A percentile compares a stretch with the other conserved stretches of the same genome.
Conservation (phyloP, 495 filamentous ascomycete genomes). For the Talaromyces wortmannii region DNA sequence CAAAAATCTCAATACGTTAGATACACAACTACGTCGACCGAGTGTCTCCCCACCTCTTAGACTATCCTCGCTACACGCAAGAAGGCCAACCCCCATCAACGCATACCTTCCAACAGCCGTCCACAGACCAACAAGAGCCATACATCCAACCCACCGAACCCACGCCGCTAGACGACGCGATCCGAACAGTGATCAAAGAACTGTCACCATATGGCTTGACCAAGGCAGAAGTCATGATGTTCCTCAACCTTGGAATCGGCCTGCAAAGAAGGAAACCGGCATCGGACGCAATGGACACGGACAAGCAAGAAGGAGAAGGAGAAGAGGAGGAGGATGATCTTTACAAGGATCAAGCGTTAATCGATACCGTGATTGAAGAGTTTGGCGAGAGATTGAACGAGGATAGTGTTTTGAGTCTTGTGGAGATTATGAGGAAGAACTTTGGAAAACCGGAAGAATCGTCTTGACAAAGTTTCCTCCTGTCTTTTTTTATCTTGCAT, state of each 20-base stretch:
- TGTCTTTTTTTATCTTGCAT: not conserved
- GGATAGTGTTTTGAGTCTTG: constrained; percentile 21
- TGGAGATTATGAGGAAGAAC: constrained; percentile 29
- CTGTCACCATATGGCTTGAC: constrained; percentile 45
- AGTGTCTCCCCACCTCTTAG: constrained; percentile 29
- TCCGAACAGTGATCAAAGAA: constrained; percentile 29
- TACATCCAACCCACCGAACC: constrained; percentile 7
- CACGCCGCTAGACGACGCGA: constrained; percentile 29
- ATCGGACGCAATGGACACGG: constrained; percentile 3
- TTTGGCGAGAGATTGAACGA: constrained; percentile 29
- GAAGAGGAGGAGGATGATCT: constrained; percentile 21
- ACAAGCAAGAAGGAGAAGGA: constrained; percentile 5
- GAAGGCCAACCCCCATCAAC: constrained; percentile 13
- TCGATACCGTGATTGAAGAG: constrained; percentile 40
- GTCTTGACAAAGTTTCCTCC: not conserved
- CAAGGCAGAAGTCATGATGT: constrained; percentile 60
- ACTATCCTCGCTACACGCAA: constrained; percentile 22
- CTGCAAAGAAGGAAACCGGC: constrained; percentile 6
- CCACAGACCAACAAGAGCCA: constrained; percentile 3
- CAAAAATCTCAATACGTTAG: constrained; percentile 13
- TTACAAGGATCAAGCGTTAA: constrained; percentile 29
- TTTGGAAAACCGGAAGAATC: constrained; percentile 8
- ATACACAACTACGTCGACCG: constrained; percentile 39
- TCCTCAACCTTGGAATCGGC: constrained; percentile 50
- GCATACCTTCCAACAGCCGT: constrained; percentile 17